Evolutionary conservation across 169 alveolate genomes (phyloP), one percentile per base, ranked within the genome.

Genomic region (Plasmodium berghei): DNA sequence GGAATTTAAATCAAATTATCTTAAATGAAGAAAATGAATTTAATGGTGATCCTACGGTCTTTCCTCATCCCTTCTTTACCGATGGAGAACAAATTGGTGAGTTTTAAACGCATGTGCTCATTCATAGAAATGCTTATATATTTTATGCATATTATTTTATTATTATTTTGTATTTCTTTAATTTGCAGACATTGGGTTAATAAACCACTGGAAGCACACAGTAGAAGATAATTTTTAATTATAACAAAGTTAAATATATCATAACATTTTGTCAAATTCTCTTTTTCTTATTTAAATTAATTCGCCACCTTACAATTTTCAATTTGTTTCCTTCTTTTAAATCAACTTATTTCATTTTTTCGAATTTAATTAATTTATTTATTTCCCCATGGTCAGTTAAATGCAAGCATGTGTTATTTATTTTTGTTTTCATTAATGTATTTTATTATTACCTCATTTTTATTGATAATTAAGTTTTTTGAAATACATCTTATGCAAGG

Each of bases 151-250:
- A n/a, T n/a, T 58, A n/a, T 9, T 5, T 46, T 42, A 48, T 54
- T 34, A 46, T 9, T 3, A 56, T 34, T 77, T 63, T 10, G n/a
- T 3, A 42, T 63, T 66, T 12, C 46, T 46, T 46, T 45, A 24
- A 14, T 66, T 77, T 64, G n/a, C 28, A 77, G 89, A 77, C 66
- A 77, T 77, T 58, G 89, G 89, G 16, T 28, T 77, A 20, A 63
- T 64, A 48, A 77, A 64, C 20, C 66, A 77, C 46, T 77, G 89
- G 89, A 77, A 77, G 20, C 89, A 77, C 62, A 77, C 89, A 1
- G 52, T 77, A 20, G 89, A 77, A 45, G 89, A 54, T n/a, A 22
- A 18, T 14, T 16, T 18, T 10, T 67, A 24, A 67, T 40, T 34
- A 28, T 26, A 20, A 63, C 26, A 26, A 14, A 55, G 22, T 61